Evolutionary conservation across 495 filamentous ascomycete species (phyloP).

Genomic region (Bryoglossum gracile): DNA sequence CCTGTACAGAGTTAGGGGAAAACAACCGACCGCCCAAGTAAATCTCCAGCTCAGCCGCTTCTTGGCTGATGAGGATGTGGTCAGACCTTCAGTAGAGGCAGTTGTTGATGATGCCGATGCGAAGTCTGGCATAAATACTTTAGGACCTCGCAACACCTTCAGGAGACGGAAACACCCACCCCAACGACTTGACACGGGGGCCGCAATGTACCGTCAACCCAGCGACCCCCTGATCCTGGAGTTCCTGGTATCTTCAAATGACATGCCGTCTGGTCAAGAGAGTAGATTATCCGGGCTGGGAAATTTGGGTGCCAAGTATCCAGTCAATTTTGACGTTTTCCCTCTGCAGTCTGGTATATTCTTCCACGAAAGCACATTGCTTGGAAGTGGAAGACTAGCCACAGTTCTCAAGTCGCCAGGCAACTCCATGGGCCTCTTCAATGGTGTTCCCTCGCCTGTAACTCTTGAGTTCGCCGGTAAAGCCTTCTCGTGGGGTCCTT

Average conservation of each 20-base stretch:
- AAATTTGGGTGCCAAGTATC: constrained; percentile 57
- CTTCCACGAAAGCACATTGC: constrained; percentile 69
- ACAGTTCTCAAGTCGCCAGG: constrained; percentile 37
- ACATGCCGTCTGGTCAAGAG: constrained; percentile 26
- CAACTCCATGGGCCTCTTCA: constrained; percentile 23
- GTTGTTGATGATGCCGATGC: constrained; percentile 27
- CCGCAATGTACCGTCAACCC: constrained; percentile 41
- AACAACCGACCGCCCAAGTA: constrained; percentile 1
- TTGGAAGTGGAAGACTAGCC: constrained; percentile 63
- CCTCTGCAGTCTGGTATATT: constrained; percentile 61
- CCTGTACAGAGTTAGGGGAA: constrained; percentile 29
- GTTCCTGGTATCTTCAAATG: constrained; percentile 21
- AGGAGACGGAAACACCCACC: constrained; percentile 43
- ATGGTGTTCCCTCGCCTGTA: constrained; percentile 21
- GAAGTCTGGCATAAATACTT: too few species aligned
- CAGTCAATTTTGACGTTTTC: constrained; percentile 65
- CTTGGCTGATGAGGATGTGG: constrained; percentile 22
- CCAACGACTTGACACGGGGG: constrained; percentile 41
- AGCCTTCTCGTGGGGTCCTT: constrained; percentile 54
- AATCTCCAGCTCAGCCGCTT: constrained; percentile 21
- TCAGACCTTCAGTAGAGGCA: constrained; percentile 14
- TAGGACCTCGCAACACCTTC: constrained; percentile 15
- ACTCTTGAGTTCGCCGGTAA: constrained; percentile 42
- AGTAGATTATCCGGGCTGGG: constrained; percentile 48
- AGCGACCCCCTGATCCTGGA: constrained; percentile 37